Percentiles rank a stretch among this genome's conserved stretches.
Evolutionary conservation across 148 eudicot genomes (phyloP).

Genomic region (Silene uniflora): DNA sequence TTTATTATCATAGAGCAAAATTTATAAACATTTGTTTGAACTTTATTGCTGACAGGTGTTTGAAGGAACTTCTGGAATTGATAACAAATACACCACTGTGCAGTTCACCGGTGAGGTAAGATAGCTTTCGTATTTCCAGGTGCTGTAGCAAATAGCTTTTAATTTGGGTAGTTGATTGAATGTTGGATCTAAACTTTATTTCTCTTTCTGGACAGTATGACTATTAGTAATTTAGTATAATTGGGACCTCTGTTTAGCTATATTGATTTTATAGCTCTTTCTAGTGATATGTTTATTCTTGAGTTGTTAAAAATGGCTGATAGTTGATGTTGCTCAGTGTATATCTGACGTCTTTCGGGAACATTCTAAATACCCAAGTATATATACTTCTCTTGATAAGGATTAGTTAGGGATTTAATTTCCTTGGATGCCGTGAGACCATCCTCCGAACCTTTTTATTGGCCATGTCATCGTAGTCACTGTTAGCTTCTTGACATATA

Average conservation of each 20-base stretch:
- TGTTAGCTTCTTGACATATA: not conserved
- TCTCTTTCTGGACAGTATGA: not conserved
- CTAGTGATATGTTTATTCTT: not conserved
- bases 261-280: not conserved
- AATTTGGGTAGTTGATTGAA: not conserved
- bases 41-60: constrained; percentile 50
- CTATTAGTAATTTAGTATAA: too few species aligned
- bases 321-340: not conserved
- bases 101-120: constrained; percentile 92
- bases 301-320: not conserved
- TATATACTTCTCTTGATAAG: too few species aligned
- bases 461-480: too few species aligned
- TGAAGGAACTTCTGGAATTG: constrained; percentile 96
- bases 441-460: too few species aligned
- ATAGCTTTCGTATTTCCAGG: not conserved
- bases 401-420: too few species aligned
- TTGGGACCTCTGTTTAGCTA: not conserved
- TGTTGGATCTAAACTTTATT: not conserved
- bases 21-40: too few species aligned
- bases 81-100: constrained; percentile 86
- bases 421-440: too few species aligned
- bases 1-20: not conserved
- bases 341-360: too few species aligned
- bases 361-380: too few species aligned
- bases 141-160: not conserved